A percentile compares a stretch with the other conserved stretches of the same genome.
phyloP scores from a whole-genome alignment of 257 asterid species.

The Hygrophila difformis region DNA sequence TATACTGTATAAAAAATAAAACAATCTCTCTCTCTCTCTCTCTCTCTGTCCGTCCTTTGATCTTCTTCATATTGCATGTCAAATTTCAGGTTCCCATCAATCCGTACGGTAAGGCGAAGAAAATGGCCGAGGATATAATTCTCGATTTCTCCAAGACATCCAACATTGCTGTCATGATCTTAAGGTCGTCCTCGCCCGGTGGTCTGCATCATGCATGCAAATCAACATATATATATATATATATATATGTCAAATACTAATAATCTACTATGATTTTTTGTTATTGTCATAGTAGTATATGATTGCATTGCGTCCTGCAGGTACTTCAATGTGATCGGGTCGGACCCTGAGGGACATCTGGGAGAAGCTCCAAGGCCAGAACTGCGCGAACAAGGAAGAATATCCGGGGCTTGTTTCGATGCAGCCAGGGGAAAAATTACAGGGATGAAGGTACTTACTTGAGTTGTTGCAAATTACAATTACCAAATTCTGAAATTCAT shows the following conservation, averaged over 20 bases:
- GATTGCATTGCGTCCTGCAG: too few relatives aligned
- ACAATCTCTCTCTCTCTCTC: too few relatives aligned
- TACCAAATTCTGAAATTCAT: too few relatives aligned
- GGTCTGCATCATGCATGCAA: too few relatives aligned
- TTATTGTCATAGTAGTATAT: too few relatives aligned
- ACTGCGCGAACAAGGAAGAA: constrained; percentile 40
- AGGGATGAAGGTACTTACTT: constrained; percentile 29
- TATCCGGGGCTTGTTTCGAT: constrained; percentile 42
- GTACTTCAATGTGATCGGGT: constrained; percentile 40
- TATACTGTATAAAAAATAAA: too few relatives aligned
- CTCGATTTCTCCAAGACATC: constrained; percentile 66
- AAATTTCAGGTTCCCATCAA: constrained; percentile 54
- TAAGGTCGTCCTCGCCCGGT: constrained; percentile 41
- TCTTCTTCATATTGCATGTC: too few relatives aligned
- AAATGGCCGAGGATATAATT: constrained; percentile 88
- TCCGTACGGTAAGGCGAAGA: constrained; percentile 92
- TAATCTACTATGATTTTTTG: neutral
- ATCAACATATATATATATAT: too few relatives aligned
- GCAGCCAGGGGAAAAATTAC: constrained; percentile 37
- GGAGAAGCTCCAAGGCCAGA: constrained; percentile 47
- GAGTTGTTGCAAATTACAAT: neutral
- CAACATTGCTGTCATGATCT: constrained; percentile 75
- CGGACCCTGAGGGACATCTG: constrained; percentile 34
- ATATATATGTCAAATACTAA: too few relatives aligned
- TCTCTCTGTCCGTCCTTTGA: neutral